Conservation (phyloP, 441 rosid species). For the Adansonia madagascariensis region DNA sequence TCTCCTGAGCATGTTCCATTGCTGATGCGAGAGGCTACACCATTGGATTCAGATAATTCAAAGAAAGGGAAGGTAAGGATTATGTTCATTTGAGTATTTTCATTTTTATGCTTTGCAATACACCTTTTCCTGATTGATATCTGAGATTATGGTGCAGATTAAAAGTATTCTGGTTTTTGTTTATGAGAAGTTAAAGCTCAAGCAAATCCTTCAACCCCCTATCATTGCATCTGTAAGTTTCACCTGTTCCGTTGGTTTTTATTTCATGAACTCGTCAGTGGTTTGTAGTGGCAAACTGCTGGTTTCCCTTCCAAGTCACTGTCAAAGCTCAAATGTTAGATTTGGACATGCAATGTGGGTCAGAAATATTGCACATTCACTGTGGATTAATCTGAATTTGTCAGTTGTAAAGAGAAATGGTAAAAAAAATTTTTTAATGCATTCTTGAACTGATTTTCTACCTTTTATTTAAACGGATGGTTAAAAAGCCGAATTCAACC, state of each 20-base stretch:
- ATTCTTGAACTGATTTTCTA: no score
- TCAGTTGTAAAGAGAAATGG: background rate
- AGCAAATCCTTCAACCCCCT: conserved; percentile 93
- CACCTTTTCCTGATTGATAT: background rate
- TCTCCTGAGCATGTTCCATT: conserved; percentile 68
- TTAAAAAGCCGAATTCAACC: background rate
- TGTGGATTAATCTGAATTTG: background rate
- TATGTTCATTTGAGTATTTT: conserved; percentile 20
- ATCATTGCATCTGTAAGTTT: conserved; percentile 89
- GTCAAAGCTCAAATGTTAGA: background rate
- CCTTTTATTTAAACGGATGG: background rate
- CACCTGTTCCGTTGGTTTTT: background rate
- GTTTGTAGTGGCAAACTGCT: background rate
- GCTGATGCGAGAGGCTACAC: conserved; percentile 48
- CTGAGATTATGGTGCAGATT: conserved; percentile 47
- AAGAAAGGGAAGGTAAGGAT: conserved; percentile 59
- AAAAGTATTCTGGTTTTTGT: conserved; percentile 51
- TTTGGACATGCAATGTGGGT: conserved; percentile 3
- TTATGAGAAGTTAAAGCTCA: conserved; percentile 80
- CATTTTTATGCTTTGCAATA: conserved; percentile 12
- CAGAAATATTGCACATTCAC: background rate
- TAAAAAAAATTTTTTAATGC: background rate
- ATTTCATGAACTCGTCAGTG: background rate
- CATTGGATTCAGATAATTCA: conserved; percentile 38
- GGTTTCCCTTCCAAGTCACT: background rate